Base-by-base conservation (phyloP, 2,329 filamentous ascomycete genomes). In the Bipolaris sorokiniana region DNA sequence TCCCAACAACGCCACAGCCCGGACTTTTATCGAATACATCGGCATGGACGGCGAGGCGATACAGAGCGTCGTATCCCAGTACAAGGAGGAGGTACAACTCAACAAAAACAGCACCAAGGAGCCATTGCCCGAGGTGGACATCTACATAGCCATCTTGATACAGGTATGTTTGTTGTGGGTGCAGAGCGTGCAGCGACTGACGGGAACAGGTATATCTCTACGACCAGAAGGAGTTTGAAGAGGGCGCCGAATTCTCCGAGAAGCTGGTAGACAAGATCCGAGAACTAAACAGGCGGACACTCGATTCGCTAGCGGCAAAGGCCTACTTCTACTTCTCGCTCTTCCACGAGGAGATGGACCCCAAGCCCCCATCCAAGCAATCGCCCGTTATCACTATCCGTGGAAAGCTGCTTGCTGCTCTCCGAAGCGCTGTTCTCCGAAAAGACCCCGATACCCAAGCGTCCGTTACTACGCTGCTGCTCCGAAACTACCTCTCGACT, bases 381-480 rank as follows among this genome's bases (percentile, higher is more conserved):
- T 96, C 93, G 6, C 90, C 92, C 3, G 87, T 97, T 65, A 90
- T 97, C 60, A 84, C 89, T 38, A 92, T 97, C 71, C 90, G 95
- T 58, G 91, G 93, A 54, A 89, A 88, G 62, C 85, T 99, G 48
- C 87, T 99, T 53, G 88, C 91, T 51, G 94, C 93, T 16, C 87
- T 99, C 58, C 88, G 95, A 71, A 98, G 94, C 44, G 91, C 95
- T n/a, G 95, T 98, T 26, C 84, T 99, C 63, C 90, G 95, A 69
- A 98, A 98, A 81, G 95, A 99, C 77, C 88, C 92, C 64, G 95
- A 99, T 71, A 97, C 91, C n/a, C 94, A 98, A 80, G 92, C 95
- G 26, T 92, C 94, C 0, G 92, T 98, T 67, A 98, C 96, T 66
- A 96, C 96, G 13, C 84, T 99, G 55, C 84, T 99, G 50, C 88